Base-by-base conservation (phyloP, 352 stramenopile genomes). In the Blastocystis sp. region DNA sequence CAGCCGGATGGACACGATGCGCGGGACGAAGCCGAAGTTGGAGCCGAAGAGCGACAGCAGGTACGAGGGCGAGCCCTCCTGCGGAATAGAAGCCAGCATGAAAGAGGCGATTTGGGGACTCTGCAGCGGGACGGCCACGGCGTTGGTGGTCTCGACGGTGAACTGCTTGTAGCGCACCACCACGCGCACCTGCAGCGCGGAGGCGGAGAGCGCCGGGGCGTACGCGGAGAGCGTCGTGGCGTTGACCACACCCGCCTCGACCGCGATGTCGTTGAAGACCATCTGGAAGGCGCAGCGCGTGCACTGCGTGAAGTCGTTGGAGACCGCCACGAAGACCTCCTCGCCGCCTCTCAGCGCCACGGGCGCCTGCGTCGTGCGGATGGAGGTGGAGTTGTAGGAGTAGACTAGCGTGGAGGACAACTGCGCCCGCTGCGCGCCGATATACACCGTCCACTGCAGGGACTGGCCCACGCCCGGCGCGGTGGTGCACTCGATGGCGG, bases 251-350 rank as follows among this genome's bases (percentile, higher is more conserved):
- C 11, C 66, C 17, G n/a, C 66, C n/a, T 77, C 66, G n/a, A 42
- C 45, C 11, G 66, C 54, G 7, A 48, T 43, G n/a, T 43, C 66
- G 34, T 77, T 77, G 66, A 77, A 54, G 4, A 28, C 17, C 2
- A 77, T 77, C 43, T 57, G 1, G 45, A 77, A 77, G 28, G 66
- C 54, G 52, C 66, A 77, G 34, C 7, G 4, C 38, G 21, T n/a
- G 60, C 66, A 77, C 6, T 14, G 24, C 19, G 43, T 60, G 66
- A 77, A 77, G 38, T 77, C 66, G 34, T 77, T 77, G n/a, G 66
- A 77, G n/a, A 77, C 66, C 17, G 19, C 11, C 3, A 77, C 14
- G 52, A 54, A 77, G 3, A 54, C 66, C 45, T n/a, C 17, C 10
- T 77, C 66, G 2, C 38, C 45, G 21, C 40, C 52, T 0, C 60